A percentile compares a stretch with the other conserved stretches of the same genome.
Evolutionary conservation across 148 eudicot genomes (phyloP).

Genomic region (Vaccinium macrocarpon): DNA sequence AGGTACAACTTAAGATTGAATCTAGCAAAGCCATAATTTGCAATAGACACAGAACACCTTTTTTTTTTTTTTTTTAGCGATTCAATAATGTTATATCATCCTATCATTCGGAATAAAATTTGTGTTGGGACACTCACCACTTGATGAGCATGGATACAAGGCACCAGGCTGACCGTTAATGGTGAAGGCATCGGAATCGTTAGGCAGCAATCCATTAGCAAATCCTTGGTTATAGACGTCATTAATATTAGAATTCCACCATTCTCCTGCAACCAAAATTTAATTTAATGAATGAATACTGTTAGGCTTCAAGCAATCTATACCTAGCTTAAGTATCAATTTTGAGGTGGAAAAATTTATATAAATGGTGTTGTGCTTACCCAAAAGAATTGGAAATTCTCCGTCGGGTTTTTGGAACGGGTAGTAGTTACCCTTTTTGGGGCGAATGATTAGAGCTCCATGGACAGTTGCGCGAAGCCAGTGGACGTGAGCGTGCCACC

Average conservation of each 20-base stretch:
- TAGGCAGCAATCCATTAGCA: slow-evolving; percentile 47
- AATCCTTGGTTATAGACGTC: slow-evolving; percentile 38
- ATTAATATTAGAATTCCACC: slow-evolving; percentile 66
- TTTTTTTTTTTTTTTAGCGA: too few species aligned
- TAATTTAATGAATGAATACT: neutral
- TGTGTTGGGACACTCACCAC: slow-evolving; percentile 31
- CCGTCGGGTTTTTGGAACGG: slow-evolving; percentile 61
- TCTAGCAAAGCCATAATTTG: too few species aligned
- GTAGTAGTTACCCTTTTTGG: slow-evolving; percentile 45
- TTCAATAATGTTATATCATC: too few species aligned
- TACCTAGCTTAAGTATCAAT: neutral
- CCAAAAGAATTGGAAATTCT: slow-evolving; percentile 62
- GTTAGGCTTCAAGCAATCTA: neutral
- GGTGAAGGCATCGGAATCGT: slow-evolving; percentile 53
- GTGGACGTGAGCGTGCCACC: slow-evolving; percentile 86
- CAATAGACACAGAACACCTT: too few species aligned
- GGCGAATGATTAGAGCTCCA: slow-evolving; percentile 67
- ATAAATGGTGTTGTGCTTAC: slow-evolving; percentile 25
- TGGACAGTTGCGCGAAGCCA: slow-evolving; percentile 85
- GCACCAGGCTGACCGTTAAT: slow-evolving; percentile 66
- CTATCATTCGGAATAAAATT: neutral
- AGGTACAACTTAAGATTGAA: too few species aligned
- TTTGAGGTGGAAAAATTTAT: too few species aligned
- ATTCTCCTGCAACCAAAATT: slow-evolving; percentile 49
- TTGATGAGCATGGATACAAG: slow-evolving; percentile 53